Percentiles rank a stretch among this genome's conserved stretches.
Conservation (phyloP, 306 rosid genomes). For the Astragalus membranaceus region DNA sequence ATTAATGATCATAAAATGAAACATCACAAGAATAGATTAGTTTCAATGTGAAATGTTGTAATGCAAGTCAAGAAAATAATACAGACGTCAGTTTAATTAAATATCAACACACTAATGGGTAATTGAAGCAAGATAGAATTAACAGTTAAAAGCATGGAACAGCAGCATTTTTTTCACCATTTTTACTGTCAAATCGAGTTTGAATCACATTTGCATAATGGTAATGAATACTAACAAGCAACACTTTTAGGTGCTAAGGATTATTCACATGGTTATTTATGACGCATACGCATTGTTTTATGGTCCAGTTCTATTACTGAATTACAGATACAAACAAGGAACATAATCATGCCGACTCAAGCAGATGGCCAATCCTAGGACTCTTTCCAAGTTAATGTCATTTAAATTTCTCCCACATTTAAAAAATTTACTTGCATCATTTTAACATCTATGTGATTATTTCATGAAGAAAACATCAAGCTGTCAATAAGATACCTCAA, state of each 20-base stretch:
- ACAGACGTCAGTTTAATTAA: not conserved
- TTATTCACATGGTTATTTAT: not conserved
- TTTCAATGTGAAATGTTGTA: not conserved
- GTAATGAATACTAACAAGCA: not conserved
- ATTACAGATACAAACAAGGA: not conserved
- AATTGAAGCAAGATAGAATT: not conserved
- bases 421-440: not conserved
- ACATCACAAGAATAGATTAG: not conserved
- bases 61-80: not conserved
- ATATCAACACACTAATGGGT: not conserved
- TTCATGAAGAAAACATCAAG: not conserved
- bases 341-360: not conserved
- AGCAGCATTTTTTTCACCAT: not conserved
- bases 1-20: slow-evolving; percentile 1
- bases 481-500: slow-evolving; percentile 49
- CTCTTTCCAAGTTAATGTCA: not conserved
- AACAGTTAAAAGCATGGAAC: not conserved
- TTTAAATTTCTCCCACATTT: not conserved
- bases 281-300: not conserved
- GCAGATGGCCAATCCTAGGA: not conserved
- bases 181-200: not conserved
- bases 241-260: not conserved
- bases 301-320: not conserved
- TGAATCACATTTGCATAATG: not conserved
- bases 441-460: not conserved